Evolutionary conservation across 305 asterid species (phyloP).

Genomic region (Vinca major): DNA sequence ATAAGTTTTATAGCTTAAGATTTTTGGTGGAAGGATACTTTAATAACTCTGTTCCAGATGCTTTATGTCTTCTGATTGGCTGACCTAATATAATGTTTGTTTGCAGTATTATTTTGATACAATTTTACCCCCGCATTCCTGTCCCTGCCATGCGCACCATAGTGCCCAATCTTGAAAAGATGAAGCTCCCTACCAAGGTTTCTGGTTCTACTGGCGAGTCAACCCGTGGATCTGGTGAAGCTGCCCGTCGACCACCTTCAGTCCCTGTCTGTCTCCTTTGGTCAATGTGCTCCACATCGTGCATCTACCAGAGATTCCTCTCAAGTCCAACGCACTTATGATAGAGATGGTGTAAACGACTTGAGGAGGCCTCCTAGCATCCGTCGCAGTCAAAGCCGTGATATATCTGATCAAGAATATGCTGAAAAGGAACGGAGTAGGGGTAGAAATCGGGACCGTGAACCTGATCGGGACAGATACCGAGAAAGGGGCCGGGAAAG

Average conservation of each 20-base stretch:
- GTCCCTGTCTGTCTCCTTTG: constrained; percentile 97
- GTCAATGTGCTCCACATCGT: constrained; percentile 98
- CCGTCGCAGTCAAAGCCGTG: constrained; percentile 60
- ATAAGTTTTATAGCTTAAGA: background rate
- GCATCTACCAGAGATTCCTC: constrained; percentile 95
- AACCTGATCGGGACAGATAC: constrained; percentile 20
- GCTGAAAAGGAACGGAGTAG: constrained; percentile 34
- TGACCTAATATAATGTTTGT: constrained; percentile 13
- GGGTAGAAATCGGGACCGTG: constrained; percentile 21
- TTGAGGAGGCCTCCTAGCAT: constrained; percentile 48
- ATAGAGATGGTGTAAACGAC: constrained; percentile 36
- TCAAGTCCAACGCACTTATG: constrained; percentile 72
- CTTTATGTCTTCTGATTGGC: background rate
- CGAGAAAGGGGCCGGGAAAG: constrained; percentile 24
- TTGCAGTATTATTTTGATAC: constrained; percentile 96
- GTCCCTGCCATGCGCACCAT: constrained; percentile 69
- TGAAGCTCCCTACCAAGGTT: constrained; percentile 83
- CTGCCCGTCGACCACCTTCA: constrained; percentile 95
- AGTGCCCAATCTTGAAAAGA: constrained; percentile 59
- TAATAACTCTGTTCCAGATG: background rate
- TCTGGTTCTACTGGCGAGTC: constrained; percentile 83
- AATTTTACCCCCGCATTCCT: constrained; percentile 74
- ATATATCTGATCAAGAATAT: constrained; percentile 53
- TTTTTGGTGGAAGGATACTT: background rate
- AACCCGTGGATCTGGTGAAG: constrained; percentile 87